These are phyloP conservation scores for Stereocaulon alpinum DNA, from an alignment of 495 filamentous ascomycete species.

Conservation along the genomic window DNA sequence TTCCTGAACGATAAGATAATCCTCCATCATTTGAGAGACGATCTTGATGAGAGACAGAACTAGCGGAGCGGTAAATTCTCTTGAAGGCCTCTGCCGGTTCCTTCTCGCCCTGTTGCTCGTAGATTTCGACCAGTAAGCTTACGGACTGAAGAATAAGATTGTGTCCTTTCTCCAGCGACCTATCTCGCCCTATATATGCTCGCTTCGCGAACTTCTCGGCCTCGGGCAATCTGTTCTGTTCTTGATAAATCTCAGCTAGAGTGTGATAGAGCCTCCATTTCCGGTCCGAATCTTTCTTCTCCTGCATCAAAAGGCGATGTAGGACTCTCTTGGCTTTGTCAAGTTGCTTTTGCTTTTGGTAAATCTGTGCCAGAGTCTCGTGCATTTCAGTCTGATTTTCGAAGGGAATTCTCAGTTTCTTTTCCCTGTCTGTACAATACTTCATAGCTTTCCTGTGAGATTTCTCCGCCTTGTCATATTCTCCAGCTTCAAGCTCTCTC, in stretches of 20 bases:
- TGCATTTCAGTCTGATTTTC: conserved; percentile 18
- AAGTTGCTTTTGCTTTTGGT: conserved; percentile 9
- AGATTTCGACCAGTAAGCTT: conserved; percentile 13
- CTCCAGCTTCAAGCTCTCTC: neutral
- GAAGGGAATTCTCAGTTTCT: conserved; percentile 11
- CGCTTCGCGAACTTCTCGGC: conserved; percentile 19
- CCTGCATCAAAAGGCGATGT: conserved; percentile 13
- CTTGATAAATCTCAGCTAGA: conserved; percentile 14
- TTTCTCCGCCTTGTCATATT: conserved; percentile 16
- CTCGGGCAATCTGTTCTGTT: conserved; percentile 6
- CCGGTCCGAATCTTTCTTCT: conserved; percentile 13
- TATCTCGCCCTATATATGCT: conserved; percentile 18
- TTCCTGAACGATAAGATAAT: neutral
- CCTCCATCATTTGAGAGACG: neutral
- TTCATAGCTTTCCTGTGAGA: conserved; percentile 14
- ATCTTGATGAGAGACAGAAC: neutral
- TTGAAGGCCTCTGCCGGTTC: conserved; percentile 15
- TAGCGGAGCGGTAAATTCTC: conserved; percentile 13
- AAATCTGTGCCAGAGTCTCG: conserved; percentile 15
- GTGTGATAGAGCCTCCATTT: conserved; percentile 20
- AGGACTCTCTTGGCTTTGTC: conserved; percentile 17
- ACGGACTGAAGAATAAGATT: conserved; percentile 15
- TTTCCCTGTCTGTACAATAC: conserved; percentile 15
- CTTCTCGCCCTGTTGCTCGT: conserved; percentile 10
- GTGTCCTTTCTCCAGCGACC: conserved; percentile 9